Percentiles rank a stretch among this genome's conserved stretches.
Evolutionary conservation across 257 asterid genomes (phyloP).

Genomic region (Primulina tabacum): DNA sequence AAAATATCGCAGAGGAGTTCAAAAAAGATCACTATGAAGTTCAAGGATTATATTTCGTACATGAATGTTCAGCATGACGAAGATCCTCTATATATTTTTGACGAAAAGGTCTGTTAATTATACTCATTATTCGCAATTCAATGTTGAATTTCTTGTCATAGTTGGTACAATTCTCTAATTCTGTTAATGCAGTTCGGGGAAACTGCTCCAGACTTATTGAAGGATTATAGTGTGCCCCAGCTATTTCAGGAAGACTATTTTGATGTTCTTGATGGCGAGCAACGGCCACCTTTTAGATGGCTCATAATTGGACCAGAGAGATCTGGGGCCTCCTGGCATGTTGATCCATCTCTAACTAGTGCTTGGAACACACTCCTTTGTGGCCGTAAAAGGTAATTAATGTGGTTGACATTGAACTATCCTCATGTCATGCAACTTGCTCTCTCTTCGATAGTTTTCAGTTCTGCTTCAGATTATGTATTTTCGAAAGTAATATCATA

Average conservation of each 20-base stretch:
- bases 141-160: slow-evolving; percentile 23
- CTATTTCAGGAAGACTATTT: slow-evolving; percentile 91
- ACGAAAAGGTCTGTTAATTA: slow-evolving; percentile 60
- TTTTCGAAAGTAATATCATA: slow-evolving; percentile 20
- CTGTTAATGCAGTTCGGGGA: slow-evolving; percentile 70
- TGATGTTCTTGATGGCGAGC: slow-evolving; percentile 71
- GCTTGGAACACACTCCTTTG: slow-evolving; percentile 99
- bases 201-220: slow-evolving; percentile 72
- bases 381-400: slow-evolving; percentile 83
- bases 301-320: slow-evolving; percentile 94
- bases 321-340: slow-evolving; percentile 99
- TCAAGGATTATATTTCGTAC: slow-evolving; percentile 77
- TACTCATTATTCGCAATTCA: slow-evolving; percentile 22
- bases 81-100: slow-evolving; percentile 94
- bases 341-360: slow-evolving; percentile 98
- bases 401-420: slow-evolving; percentile 13
- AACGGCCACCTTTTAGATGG: slow-evolving; percentile 96
- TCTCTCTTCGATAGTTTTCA: slow-evolving; percentile 1
- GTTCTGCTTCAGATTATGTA: slow-evolving; percentile 14
- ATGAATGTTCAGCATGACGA: slow-evolving; percentile 87
- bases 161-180: slow-evolving; percentile 21
- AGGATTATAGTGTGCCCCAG: slow-evolving; percentile 75
- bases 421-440: not conserved
- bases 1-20: slow-evolving; percentile 83
- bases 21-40: slow-evolving; percentile 64